Evolutionary conservation across 352 stramenopile genomes (phyloP).

Genomic region (Globisporangium perplexum): DNA sequence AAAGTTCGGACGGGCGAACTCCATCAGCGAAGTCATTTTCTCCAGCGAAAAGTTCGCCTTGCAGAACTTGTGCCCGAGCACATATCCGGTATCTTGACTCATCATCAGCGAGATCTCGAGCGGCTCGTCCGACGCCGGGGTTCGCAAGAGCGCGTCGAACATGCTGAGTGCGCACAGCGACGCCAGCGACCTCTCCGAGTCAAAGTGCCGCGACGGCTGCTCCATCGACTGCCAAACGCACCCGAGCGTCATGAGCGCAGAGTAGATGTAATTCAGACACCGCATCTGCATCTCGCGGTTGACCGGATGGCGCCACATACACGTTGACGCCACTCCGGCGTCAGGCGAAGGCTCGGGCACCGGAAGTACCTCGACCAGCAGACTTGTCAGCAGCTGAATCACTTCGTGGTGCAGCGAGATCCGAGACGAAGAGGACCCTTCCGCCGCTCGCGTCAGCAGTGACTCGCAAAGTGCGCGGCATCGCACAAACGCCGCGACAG

Average conservation of each 20-base stretch:
- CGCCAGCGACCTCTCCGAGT: slow-evolving; percentile 79
- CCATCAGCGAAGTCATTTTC: slow-evolving; percentile 74
- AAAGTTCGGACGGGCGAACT: slow-evolving; percentile 76
- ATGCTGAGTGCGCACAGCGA: slow-evolving; percentile 74
- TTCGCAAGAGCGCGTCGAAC: slow-evolving; percentile 79
- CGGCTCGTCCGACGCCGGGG: slow-evolving; percentile 59
- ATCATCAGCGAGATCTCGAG: slow-evolving; percentile 83
- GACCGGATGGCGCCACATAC: slow-evolving; percentile 73
- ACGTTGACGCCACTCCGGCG: slow-evolving; percentile 17
- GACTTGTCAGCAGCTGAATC: slow-evolving; percentile 76
- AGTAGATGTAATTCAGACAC: slow-evolving; percentile 72
- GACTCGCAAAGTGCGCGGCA: slow-evolving; percentile 76
- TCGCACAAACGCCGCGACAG: slow-evolving; percentile 74
- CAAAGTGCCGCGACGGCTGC: slow-evolving; percentile 79
- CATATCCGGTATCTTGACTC: slow-evolving; percentile 71
- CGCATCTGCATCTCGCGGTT: slow-evolving; percentile 77
- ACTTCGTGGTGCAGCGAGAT: slow-evolving; percentile 86
- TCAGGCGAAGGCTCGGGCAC: slow-evolving; percentile 36
- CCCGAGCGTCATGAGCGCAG: slow-evolving; percentile 71
- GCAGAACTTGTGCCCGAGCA: slow-evolving; percentile 80
- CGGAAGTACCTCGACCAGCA: slow-evolving; percentile 81
- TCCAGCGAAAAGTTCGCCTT: slow-evolving; percentile 80
- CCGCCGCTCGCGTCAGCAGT: slow-evolving; percentile 68
- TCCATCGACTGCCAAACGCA: slow-evolving; percentile 88
- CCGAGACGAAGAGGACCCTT: slow-evolving; percentile 88